phyloP scores from a whole-genome alignment of 148 eudicot species.

The Gaultheria prostrata region DNA sequence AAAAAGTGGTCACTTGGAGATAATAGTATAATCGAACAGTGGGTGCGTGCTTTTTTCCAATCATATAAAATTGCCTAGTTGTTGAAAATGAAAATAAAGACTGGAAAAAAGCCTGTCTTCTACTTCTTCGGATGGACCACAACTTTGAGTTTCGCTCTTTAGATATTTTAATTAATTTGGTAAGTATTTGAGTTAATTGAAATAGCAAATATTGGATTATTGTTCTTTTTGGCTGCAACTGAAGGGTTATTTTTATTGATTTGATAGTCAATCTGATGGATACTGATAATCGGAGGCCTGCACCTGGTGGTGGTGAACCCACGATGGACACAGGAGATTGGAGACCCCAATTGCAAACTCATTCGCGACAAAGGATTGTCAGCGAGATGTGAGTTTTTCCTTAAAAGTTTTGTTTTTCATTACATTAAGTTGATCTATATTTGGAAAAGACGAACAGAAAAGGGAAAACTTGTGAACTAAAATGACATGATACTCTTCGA shows the following conservation, averaged over 20 bases:
- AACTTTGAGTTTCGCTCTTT: background rate
- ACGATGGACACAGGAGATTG: constrained; percentile 52
- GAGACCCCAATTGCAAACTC: constrained; percentile 48
- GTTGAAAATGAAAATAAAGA: background rate
- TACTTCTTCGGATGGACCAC: background rate
- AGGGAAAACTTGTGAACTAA: background rate
- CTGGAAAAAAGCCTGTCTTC: background rate
- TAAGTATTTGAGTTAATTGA: background rate
- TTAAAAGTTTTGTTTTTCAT: background rate
- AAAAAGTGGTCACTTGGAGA: background rate
- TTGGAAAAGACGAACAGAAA: background rate
- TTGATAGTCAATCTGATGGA: constrained; percentile 18
- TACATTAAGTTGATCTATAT: background rate
- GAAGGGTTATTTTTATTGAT: background rate
- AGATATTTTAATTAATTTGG: constrained; percentile 1
- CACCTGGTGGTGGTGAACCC: constrained; percentile 25
- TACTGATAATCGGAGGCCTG: constrained; percentile 36
- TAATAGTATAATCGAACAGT: background rate
- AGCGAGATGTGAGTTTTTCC: constrained; percentile 46
- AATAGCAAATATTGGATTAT: background rate
- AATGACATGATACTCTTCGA: background rate
- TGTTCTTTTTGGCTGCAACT: background rate
- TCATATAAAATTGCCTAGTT: background rate
- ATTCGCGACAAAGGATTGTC: constrained; percentile 47
- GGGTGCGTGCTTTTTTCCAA: background rate